Percentiles rank a stretch among this genome's conserved stretches.
These are phyloP conservation scores for Aureobasidium sp. DNA, from an alignment of 2,329 filamentous ascomycete species.

Conservation along the genomic window DNA sequence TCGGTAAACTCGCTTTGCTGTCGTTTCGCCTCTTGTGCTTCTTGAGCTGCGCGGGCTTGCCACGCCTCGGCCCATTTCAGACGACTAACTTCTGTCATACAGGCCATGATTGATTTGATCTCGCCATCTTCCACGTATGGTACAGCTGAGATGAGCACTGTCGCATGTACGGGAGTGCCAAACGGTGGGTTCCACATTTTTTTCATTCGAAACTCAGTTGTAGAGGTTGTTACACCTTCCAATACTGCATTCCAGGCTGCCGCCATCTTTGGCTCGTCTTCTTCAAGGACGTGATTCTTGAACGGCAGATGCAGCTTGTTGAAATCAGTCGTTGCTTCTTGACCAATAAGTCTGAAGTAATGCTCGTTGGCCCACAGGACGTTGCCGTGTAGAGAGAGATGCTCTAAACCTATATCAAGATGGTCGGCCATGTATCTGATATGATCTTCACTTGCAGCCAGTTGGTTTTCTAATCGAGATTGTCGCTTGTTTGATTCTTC, in stretches of 20 bases:
- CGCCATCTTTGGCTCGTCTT: conserved; percentile 25
- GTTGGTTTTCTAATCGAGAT: not conserved
- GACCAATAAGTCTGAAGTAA: conserved; percentile 10
- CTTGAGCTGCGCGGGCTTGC: conserved; percentile 24
- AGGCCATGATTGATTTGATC: conserved; percentile 12
- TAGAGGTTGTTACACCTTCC: conserved; percentile 27
- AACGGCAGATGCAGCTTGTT: conserved; percentile 31
- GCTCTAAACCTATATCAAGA: conserved; percentile 11
- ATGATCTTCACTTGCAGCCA: conserved; percentile 11
- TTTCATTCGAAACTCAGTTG: conserved; percentile 34
- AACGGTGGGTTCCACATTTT: not conserved
- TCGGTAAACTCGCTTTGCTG: conserved; percentile 31
- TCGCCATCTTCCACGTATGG: conserved; percentile 4
- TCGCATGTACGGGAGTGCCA: not conserved
- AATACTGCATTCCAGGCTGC: conserved; percentile 33
- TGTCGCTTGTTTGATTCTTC: conserved; percentile 8
- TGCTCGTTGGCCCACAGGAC: conserved; percentile 16
- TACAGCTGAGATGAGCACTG: conserved; percentile 1
- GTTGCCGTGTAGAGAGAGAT: conserved; percentile 8
- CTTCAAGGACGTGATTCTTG: conserved; percentile 32
- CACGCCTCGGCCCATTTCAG: conserved; percentile 21
- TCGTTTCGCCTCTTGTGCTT: conserved; percentile 29
- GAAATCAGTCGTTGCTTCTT: conserved; percentile 22
- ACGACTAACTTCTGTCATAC: conserved; percentile 9
- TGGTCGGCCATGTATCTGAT: conserved; percentile 14